phyloP scores from a whole-genome alignment of 108 stramenopile species.

The Fistulifera solaris region DNA sequence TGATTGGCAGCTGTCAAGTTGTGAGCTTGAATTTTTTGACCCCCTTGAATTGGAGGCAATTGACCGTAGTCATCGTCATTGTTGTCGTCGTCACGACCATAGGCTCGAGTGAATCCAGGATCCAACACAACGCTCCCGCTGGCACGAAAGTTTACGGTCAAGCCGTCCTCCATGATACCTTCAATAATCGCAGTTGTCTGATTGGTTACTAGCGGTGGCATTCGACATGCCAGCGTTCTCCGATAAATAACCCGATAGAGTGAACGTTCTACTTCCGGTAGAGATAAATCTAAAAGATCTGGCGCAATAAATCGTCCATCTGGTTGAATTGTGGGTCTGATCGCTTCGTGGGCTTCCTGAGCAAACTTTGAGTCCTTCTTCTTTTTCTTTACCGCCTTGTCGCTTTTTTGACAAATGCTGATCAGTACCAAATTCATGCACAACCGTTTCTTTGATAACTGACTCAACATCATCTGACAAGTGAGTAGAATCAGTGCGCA shows the following conservation, averaged over 20 bases:
- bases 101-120: slow-evolving; percentile 40
- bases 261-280: slow-evolving; percentile 19
- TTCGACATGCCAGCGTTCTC: slow-evolving; percentile 53
- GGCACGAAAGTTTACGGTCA: slow-evolving; percentile 27
- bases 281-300: slow-evolving; percentile 1
- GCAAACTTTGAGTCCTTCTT: slow-evolving; percentile 26
- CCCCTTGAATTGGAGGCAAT: slow-evolving; percentile 34
- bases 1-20: slow-evolving; percentile 16
- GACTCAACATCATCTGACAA: slow-evolving; percentile 43
- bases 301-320: slow-evolving; percentile 30
- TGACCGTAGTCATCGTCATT: slow-evolving; percentile 2
- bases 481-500: slow-evolving; percentile 73
- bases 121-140: slow-evolving; percentile 34
- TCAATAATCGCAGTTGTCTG: slow-evolving; percentile 33
- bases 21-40: slow-evolving; percentile 22
- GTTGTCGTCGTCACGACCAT: slow-evolving; percentile 8
- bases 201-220: slow-evolving; percentile 48
- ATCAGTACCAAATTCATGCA: slow-evolving; percentile 21
- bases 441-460: slow-evolving; percentile 18
- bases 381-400: slow-evolving; percentile 10
- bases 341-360: slow-evolving; percentile 84
- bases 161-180: slow-evolving; percentile 13
- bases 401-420: slow-evolving; percentile 3
- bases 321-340: slow-evolving; percentile 54
- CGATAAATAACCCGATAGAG: slow-evolving; percentile 57